These are phyloP conservation scores for Aspergillus eucalypticola DNA, from an alignment of 2,329 filamentous ascomycete species.

Conservation along the genomic window DNA sequence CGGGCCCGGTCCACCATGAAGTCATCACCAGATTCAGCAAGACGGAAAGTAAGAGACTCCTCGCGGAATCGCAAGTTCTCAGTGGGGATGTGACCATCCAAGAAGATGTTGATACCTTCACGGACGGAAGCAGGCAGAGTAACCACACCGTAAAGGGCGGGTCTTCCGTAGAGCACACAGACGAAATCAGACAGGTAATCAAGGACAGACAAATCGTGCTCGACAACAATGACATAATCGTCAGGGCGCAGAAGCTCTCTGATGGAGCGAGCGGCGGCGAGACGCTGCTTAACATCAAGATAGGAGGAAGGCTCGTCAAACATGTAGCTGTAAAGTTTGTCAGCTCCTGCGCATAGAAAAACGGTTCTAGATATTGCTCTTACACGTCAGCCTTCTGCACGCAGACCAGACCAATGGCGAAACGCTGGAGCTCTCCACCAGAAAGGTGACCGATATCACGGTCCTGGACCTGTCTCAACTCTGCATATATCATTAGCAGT, in stretches of 20 bases:
- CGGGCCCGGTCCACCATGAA: conserved; percentile 81
- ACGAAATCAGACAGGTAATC: conserved; percentile 99
- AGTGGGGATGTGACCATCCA: conserved; percentile 96
- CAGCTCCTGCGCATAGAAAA: conserved; percentile 9
- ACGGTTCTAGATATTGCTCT: conserved; percentile 27
- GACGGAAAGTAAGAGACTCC: conserved; percentile 92
- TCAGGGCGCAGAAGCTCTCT: conserved; percentile 83
- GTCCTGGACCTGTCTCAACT: conserved; percentile 85
- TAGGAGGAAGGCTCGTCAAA: conserved; percentile 99
- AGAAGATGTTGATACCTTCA: conserved; percentile 99
- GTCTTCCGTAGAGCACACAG: conserved; percentile 93
- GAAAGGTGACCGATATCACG: conserved; percentile 89
- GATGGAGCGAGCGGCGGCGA: conserved; percentile 88
- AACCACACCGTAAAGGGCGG: conserved; percentile 95
- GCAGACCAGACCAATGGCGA: conserved; percentile 93
- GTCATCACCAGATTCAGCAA: conserved; percentile 85
- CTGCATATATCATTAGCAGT: conserved; percentile 44
- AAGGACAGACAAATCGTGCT: conserved; percentile 97
- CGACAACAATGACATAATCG: conserved; percentile 97
- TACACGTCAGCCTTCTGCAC: conserved; percentile 92
- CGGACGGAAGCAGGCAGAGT: conserved; percentile 93
- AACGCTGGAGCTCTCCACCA: conserved; percentile 96
- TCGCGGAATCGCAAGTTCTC: conserved; percentile 98
- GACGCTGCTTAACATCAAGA: conserved; percentile 98
- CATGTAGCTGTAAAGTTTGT: conserved; percentile 70